phyloP scores from a whole-genome alignment of 257 asterid genomes.

The Ilex asprella region DNA sequence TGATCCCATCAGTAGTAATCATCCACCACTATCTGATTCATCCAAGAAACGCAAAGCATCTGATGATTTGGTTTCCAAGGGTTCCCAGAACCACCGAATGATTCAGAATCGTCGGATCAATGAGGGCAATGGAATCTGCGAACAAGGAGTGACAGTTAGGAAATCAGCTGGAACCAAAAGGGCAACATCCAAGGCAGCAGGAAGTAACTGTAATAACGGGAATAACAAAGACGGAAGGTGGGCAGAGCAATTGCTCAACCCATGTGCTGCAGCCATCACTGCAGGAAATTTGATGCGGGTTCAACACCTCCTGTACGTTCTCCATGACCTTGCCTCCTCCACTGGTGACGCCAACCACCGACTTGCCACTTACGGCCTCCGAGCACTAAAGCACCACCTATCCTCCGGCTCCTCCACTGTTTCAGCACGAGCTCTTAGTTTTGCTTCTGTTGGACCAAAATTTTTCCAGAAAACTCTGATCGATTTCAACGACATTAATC shows the following conservation, averaged over 20 bases:
- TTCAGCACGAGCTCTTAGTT: conserved; percentile 22
- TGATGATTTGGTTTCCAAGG: conserved; percentile 21
- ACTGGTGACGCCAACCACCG: conserved; percentile 79
- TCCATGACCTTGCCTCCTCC: conserved; percentile 58
- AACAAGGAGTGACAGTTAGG: conserved; percentile 19
- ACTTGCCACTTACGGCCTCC: conserved; percentile 70
- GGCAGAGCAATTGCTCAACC: conserved; percentile 90
- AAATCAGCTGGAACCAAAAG: conserved; percentile 32
- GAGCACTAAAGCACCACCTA: conserved; percentile 54
- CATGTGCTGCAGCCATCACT: conserved; percentile 74
- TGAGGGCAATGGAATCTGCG: conserved; percentile 10
- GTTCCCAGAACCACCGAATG: conserved; percentile 15
- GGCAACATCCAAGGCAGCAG: conserved; percentile 19
- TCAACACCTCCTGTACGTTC: conserved; percentile 70
- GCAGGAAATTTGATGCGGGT: conserved; percentile 52
- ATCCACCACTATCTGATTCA: conserved; percentile 22
- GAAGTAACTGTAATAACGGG: conserved; percentile 16
- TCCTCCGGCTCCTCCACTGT: conserved; percentile 29
- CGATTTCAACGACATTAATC: conserved; percentile 70
- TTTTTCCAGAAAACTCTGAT: conserved; percentile 59
- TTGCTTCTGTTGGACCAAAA: conserved; percentile 45
- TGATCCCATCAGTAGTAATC: conserved; percentile 22
- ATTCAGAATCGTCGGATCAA: conserved; percentile 16
- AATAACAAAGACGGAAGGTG: conserved; percentile 70
- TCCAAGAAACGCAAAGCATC: conserved; percentile 53